Evolutionary conservation across 2,329 filamentous ascomycete species (phyloP).

Genomic region (Aspergillus transmontanensis): DNA sequence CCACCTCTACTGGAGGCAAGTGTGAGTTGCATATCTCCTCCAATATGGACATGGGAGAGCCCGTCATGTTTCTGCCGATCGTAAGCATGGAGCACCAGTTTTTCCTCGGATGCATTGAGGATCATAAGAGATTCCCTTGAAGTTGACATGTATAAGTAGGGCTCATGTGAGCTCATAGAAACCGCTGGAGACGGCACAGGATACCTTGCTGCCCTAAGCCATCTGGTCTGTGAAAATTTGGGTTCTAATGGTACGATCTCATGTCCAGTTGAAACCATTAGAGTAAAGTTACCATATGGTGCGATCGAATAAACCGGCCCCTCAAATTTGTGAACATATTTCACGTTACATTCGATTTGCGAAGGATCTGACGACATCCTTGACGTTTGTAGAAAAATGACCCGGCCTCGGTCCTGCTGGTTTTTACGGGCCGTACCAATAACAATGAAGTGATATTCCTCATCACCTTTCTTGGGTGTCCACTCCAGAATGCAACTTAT

Average conservation of each 20-base stretch:
- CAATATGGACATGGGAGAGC: constrained; percentile 42
- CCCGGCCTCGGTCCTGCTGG: constrained; percentile 35
- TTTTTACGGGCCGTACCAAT: constrained; percentile 40
- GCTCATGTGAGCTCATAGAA: constrained; percentile 50
- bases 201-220: constrained; percentile 42
- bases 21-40: constrained; percentile 47
- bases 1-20: constrained; percentile 56
- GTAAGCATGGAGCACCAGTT: constrained; percentile 37
- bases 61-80: constrained; percentile 36
- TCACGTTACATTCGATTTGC: constrained; percentile 37
- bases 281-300: constrained; percentile 47
- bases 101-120: constrained; percentile 43
- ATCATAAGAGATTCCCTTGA: constrained; percentile 56
- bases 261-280: constrained; percentile 50
- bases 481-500: constrained; percentile 47
- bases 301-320: constrained; percentile 58
- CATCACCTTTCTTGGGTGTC: constrained; percentile 37
- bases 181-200: constrained; percentile 53
- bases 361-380: constrained; percentile 28
- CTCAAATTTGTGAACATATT: constrained; percentile 39
- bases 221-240: constrained; percentile 45
- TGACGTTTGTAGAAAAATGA: constrained; percentile 42
- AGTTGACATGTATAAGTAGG: constrained; percentile 58
- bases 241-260: constrained; percentile 48
- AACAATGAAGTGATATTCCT: constrained; percentile 44